A percentile compares a stretch with the other conserved stretches of the same genome.
Evolutionary conservation across 148 eudicot species (phyloP).

Genomic region (Linanthus parryae): DNA sequence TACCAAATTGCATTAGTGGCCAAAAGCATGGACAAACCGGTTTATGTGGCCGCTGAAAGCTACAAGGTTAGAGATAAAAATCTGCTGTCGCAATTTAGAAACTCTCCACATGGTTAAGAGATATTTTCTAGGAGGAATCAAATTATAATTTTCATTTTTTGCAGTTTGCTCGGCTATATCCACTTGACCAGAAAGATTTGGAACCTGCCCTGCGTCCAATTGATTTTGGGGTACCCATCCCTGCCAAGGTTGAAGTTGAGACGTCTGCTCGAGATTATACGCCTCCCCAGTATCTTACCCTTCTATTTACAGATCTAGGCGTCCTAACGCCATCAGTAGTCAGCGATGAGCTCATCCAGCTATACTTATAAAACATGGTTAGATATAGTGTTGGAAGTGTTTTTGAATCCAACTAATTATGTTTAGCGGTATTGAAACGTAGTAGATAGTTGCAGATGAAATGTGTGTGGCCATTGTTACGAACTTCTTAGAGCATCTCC

Average conservation of each 20-base stretch:
- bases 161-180: slow-evolving; percentile 98
- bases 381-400: too few relatives aligned
- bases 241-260: slow-evolving; percentile 91
- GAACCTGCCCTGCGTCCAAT: slow-evolving; percentile 91
- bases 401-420: too few relatives aligned
- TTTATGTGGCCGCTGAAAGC: slow-evolving; percentile 97
- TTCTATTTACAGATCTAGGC: slow-evolving; percentile 91
- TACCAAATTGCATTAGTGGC: slow-evolving; percentile 94
- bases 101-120: too few relatives aligned
- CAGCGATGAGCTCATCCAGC: slow-evolving; percentile 93
- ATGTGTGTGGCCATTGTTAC: too few relatives aligned
- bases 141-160: too few relatives aligned
- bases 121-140: too few relatives aligned
- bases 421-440: too few relatives aligned
- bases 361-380: slow-evolving; percentile 73
- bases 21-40: slow-evolving; percentile 86
- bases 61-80: slow-evolving; percentile 54
- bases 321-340: slow-evolving; percentile 92
- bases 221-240: slow-evolving; percentile 95
- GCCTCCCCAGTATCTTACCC: slow-evolving; percentile 87
- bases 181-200: slow-evolving; percentile 96
- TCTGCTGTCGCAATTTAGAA: neutral
- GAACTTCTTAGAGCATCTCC: too few relatives aligned
- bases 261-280: slow-evolving; percentile 95
- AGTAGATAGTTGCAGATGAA: too few relatives aligned